A percentile compares a stretch with the other conserved stretches of the same genome.
These are phyloP conservation scores for Plasmodium inui DNA, from an alignment of 169 alveolate genomes.

Conservation along the genomic window DNA sequence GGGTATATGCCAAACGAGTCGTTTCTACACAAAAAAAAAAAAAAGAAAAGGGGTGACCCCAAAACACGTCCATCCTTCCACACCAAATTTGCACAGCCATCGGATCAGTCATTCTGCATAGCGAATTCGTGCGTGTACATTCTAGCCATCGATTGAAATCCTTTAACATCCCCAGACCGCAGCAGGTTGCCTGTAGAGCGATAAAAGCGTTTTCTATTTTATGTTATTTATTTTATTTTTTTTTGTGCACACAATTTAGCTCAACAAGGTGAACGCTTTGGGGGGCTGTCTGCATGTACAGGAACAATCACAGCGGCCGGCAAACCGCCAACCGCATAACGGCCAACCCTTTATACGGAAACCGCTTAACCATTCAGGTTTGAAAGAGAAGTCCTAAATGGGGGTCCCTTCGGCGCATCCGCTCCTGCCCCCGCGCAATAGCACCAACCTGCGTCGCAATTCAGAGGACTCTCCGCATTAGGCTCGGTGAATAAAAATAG, in stretches of 20 bases:
- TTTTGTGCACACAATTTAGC: background rate
- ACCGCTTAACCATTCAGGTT: background rate
- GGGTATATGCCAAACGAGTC: background rate
- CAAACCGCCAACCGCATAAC: background rate
- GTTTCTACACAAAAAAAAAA: background rate
- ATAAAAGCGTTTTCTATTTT: background rate
- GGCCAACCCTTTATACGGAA: too few relatives aligned
- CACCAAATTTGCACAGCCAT: background rate
- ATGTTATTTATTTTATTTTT: background rate
- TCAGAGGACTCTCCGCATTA: constrained; percentile 97
- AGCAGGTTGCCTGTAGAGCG: constrained; percentile 88
- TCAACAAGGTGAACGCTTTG: background rate
- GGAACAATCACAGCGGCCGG: background rate
- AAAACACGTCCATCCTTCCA: background rate
- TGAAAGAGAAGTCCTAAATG: background rate
- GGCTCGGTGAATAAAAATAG: constrained; percentile 92
- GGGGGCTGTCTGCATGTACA: background rate
- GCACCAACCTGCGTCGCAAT: constrained; percentile 95
- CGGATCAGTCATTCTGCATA: constrained; percentile 22
- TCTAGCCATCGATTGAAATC: constrained; percentile 94
- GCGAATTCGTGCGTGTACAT: constrained; percentile 95
- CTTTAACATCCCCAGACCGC: constrained; percentile 93
- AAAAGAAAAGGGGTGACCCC: background rate
- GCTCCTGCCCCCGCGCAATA: background rate
- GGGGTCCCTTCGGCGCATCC: background rate